Conservation (phyloP, 768 basidiomycete genomes). For the Mycena vulgaris region DNA sequence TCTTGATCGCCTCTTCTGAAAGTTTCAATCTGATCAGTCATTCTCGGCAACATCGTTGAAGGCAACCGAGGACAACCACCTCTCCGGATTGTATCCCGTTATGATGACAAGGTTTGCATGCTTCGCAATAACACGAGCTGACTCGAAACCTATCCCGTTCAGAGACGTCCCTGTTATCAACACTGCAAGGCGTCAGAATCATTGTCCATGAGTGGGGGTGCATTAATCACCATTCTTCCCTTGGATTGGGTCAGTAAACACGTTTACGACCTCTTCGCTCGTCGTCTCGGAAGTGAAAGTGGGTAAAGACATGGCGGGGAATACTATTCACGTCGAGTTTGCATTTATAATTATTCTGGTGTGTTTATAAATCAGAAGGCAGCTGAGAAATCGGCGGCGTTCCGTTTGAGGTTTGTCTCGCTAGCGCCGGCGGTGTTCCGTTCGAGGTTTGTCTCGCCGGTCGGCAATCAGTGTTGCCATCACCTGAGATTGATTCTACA, state of each 20-base stretch:
- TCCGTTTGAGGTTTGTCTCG: no score
- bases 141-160: slow-evolving; percentile 16
- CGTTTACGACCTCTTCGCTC: background rate
- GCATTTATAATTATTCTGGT: no score
- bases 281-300: background rate
- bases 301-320: background rate
- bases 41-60: background rate
- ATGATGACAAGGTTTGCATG: slow-evolving; percentile 22
- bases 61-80: background rate
- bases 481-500: no score
- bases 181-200: background rate
- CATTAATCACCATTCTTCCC: background rate
- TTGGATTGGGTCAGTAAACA: background rate
- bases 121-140: slow-evolving; percentile 22
- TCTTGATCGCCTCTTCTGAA: slow-evolving; percentile 8
- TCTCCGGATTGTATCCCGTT: slow-evolving; percentile 20
- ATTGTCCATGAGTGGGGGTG: no score
- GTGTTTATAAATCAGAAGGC: no score
- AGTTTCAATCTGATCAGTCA: slow-evolving; percentile 2
- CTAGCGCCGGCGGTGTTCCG: no score
- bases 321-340: no score
- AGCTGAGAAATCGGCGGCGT: no score
- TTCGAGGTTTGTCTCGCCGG: no score
- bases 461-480: no score
- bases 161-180: slow-evolving; percentile 8